These are phyloP conservation scores for Trichoderma gracile DNA, from an alignment of 2,329 filamentous ascomycete species.

Conservation along the genomic window DNA sequence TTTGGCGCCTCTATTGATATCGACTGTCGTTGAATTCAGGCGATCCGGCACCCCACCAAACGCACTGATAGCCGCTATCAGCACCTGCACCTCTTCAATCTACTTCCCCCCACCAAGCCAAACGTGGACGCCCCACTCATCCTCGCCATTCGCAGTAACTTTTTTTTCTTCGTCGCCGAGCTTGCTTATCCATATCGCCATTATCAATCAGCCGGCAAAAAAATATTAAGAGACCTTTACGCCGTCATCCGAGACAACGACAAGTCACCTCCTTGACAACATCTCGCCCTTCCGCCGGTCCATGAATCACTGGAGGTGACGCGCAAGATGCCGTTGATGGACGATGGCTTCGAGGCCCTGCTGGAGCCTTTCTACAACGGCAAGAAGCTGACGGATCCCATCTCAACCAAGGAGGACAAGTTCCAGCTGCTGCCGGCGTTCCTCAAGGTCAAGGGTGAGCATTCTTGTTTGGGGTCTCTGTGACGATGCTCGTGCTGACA, in stretches of 20 bases:
- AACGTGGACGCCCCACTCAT: slow-evolving; percentile 17
- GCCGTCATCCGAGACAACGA: not conserved
- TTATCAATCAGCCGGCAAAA: slow-evolving; percentile 10
- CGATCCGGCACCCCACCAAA: no score
- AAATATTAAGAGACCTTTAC: slow-evolving; percentile 4
- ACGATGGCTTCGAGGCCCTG: slow-evolving; percentile 67
- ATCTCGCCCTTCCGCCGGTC: not conserved
- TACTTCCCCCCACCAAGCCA: not conserved
- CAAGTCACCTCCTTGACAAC: slow-evolving; percentile 20
- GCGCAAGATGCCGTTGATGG: slow-evolving; percentile 53
- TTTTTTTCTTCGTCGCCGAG: slow-evolving; percentile 21
- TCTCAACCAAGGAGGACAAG: slow-evolving; percentile 76
- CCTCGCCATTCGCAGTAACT: slow-evolving; percentile 25
- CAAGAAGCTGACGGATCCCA: slow-evolving; percentile 65
- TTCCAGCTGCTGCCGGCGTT: slow-evolving; percentile 98
- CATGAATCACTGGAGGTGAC: slow-evolving; percentile 40
- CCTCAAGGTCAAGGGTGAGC: slow-evolving; percentile 83
- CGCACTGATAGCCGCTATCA: not conserved
- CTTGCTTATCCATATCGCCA: slow-evolving; percentile 25
- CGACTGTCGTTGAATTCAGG: no score
- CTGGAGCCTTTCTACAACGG: slow-evolving; percentile 68
- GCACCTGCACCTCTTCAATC: no score
- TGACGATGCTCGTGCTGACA: slow-evolving; percentile 13
- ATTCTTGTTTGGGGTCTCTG: not conserved
- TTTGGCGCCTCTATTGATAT: no score